Evolutionary conservation across 1,139 yeast species (phyloP).

Genomic region (Lodderomyces pseudojiufengensis): DNA sequence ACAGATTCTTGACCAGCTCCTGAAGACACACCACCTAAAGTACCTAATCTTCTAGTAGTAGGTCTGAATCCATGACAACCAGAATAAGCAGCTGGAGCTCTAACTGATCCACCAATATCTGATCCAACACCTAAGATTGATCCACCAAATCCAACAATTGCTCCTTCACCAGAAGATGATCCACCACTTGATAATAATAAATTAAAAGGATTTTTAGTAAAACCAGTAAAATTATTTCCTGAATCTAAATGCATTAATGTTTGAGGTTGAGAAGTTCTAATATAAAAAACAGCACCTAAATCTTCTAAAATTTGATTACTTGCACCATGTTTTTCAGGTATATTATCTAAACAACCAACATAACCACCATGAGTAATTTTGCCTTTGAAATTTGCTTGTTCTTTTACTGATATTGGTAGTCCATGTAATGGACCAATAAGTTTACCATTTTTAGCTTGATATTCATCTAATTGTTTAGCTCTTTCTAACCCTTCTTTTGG

Average conservation of each 20-base stretch:
- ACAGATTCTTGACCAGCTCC: constrained; percentile 60
- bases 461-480: constrained; percentile 33
- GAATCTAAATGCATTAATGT: constrained; percentile 48
- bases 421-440: constrained; percentile 76
- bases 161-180: constrained; percentile 77
- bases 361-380: constrained; percentile 61
- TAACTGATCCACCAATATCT: constrained; percentile 77
- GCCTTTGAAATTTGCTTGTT: constrained; percentile 59
- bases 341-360: constrained; percentile 50
- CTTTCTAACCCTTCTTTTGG: constrained; percentile 33
- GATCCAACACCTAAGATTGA: constrained; percentile 68
- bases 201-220: constrained; percentile 38
- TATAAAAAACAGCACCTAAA: constrained; percentile 63
- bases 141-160: constrained; percentile 61
- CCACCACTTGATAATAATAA: constrained; percentile 50
- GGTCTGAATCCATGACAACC: constrained; percentile 71
- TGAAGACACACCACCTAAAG: constrained; percentile 47
- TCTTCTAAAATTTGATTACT: constrained; percentile 51
- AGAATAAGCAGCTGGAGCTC: constrained; percentile 72
- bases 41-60: constrained; percentile 56
- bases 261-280: constrained; percentile 47
- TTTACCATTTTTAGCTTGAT: constrained; percentile 50
- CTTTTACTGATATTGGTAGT: constrained; percentile 73
- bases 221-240: constrained; percentile 39
- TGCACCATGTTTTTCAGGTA: constrained; percentile 48